These are phyloP conservation scores for Calonectria multiphialidica DNA, from an alignment of 2,329 filamentous ascomycete genomes.

Conservation along the genomic window DNA sequence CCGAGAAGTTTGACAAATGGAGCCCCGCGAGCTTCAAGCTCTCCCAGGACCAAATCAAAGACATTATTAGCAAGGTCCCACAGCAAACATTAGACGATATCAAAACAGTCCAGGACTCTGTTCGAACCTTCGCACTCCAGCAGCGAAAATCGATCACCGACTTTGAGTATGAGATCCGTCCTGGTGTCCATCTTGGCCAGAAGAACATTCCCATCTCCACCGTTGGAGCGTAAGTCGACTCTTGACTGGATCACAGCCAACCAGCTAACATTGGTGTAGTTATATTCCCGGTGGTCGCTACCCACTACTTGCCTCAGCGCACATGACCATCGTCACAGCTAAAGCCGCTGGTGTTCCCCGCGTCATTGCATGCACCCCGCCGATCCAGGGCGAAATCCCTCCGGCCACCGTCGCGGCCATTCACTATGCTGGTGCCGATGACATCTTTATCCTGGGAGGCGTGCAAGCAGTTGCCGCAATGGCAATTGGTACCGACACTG, in stretches of 20 bases:
- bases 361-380: conserved; percentile 19
- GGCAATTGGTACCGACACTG: conserved; percentile 18
- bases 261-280: background rate
- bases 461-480: conserved; percentile 19
- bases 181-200: conserved; percentile 7
- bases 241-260: too few relatives aligned
- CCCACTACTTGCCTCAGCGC: conserved; percentile 10
- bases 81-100: conserved; percentile 55
- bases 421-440: conserved; percentile 16
- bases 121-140: conserved; percentile 13
- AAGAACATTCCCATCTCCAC: background rate
- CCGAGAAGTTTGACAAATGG: conserved; percentile 64
- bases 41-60: conserved; percentile 56
- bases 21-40: conserved; percentile 61
- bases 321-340: conserved; percentile 21
- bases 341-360: conserved; percentile 15
- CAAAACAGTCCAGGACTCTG: conserved; percentile 34
- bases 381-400: conserved; percentile 10
- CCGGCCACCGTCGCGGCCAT: conserved; percentile 13
- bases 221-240: conserved; percentile 10
- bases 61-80: conserved; percentile 56
- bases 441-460: conserved; percentile 16
- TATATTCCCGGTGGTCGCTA: conserved; percentile 6
- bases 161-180: conserved; percentile 17
- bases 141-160: conserved; percentile 14